phyloP scores from a whole-genome alignment of 2,329 filamentous ascomycete species.

The Colletotrichum magnum region DNA sequence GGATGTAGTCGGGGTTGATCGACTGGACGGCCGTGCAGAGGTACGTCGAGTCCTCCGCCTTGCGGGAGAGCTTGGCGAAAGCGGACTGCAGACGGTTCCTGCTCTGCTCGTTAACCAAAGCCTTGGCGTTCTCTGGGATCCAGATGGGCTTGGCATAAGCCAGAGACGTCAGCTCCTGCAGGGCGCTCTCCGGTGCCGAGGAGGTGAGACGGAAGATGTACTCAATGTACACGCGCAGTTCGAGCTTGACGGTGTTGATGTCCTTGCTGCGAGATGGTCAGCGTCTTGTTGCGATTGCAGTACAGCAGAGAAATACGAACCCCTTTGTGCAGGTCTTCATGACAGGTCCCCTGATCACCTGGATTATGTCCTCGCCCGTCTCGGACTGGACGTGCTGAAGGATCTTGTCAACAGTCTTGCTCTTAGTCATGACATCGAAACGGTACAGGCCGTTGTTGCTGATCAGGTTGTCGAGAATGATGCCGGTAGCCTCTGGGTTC shows the following conservation, averaged over 20 bases:
- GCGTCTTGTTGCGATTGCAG: slow-evolving; percentile 46
- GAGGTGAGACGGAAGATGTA: slow-evolving; percentile 68
- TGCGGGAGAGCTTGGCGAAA: slow-evolving; percentile 70
- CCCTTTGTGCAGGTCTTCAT: slow-evolving; percentile 43
- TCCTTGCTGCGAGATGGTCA: slow-evolving; percentile 51
- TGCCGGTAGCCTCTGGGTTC: slow-evolving; percentile 70
- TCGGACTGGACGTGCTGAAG: slow-evolving; percentile 71
- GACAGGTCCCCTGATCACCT: slow-evolving; percentile 51
- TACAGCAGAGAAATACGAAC: slow-evolving; percentile 45
- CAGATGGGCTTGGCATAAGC: slow-evolving; percentile 66
- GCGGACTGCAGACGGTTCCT: slow-evolving; percentile 71
- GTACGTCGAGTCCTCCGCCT: slow-evolving; percentile 65
- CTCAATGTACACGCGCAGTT: slow-evolving; percentile 65
- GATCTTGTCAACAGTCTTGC: slow-evolving; percentile 85
- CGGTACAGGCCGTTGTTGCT: slow-evolving; percentile 79
- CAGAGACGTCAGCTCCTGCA: slow-evolving; percentile 68
- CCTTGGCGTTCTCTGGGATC: slow-evolving; percentile 40
- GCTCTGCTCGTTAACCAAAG: slow-evolving; percentile 62
- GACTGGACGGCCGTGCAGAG: slow-evolving; percentile 69
- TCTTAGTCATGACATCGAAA: slow-evolving; percentile 89
- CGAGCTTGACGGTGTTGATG: slow-evolving; percentile 51
- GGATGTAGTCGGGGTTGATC: slow-evolving; percentile 65
- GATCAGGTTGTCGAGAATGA: slow-evolving; percentile 77
- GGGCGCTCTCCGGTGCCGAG: slow-evolving; percentile 53
- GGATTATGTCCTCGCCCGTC: slow-evolving; percentile 68